Percentiles rank a stretch among this genome's conserved stretches.
Evolutionary conservation across 495 filamentous ascomycete species (phyloP).

Genomic region (Xylaria curta): DNA sequence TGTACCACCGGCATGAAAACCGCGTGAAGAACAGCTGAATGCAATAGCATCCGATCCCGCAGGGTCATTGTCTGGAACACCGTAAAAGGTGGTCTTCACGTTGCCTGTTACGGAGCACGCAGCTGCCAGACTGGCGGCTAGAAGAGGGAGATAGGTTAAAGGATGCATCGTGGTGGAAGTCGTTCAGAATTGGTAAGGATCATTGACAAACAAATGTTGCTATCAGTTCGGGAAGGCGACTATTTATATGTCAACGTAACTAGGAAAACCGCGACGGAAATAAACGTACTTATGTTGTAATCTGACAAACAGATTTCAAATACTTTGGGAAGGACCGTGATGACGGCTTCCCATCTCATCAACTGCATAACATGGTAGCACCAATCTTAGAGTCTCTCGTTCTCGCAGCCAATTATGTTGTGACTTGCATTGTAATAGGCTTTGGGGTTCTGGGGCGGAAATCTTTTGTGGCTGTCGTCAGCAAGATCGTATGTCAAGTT

Average conservation of each 20-base stretch:
- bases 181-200: background rate
- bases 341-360: background rate
- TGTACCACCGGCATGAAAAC: constrained; percentile 42
- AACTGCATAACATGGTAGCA: background rate
- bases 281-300: constrained; percentile 18
- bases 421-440: background rate
- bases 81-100: constrained; percentile 42
- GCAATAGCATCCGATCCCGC: constrained; percentile 47
- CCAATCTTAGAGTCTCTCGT: background rate
- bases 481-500: constrained; percentile 7
- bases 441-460: background rate
- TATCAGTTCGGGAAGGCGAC: background rate
- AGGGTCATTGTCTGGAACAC: constrained; percentile 54
- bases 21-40: constrained; percentile 46
- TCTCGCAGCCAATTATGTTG: background rate
- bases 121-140: constrained; percentile 23
- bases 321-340: constrained; percentile 18
- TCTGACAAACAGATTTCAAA: constrained; percentile 7
- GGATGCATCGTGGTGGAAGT: constrained; percentile 9
- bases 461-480: constrained; percentile 19
- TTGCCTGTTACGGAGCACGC: constrained; percentile 38
- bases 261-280: background rate
- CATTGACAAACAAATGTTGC: background rate
- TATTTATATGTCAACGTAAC: constrained; percentile 5
- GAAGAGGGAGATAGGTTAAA: constrained; percentile 14